A percentile compares a stretch with the other conserved stretches of the same genome.
Evolutionary conservation across 768 basidiomycete genomes (phyloP).

Genomic region (Tulasnella sp.): DNA sequence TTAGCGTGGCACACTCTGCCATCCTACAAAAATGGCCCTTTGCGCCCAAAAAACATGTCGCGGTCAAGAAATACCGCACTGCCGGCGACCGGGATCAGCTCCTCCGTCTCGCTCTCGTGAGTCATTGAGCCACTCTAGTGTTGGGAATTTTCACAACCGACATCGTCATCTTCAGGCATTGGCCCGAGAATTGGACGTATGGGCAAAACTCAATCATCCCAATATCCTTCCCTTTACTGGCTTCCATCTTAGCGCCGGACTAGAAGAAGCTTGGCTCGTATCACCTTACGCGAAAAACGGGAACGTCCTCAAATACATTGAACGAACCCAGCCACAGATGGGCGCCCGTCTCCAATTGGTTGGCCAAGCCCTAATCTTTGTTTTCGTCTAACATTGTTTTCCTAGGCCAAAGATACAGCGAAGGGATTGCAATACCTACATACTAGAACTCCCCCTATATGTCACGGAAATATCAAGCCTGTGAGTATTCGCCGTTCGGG

Average conservation of each 20-base stretch:
- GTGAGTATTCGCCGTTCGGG: background rate
- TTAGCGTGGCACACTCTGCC: no score
- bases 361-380: background rate
- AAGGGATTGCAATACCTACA: conserved; percentile 2
- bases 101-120: background rate
- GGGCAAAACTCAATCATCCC: background rate
- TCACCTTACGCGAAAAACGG: background rate
- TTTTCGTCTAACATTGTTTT: no score
- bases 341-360: background rate
- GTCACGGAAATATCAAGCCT: conserved; percentile 7
- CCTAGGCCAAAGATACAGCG: background rate
- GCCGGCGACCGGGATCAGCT: background rate
- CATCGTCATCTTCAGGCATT: background rate
- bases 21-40: no score
- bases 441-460: background rate
- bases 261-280: background rate
- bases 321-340: background rate
- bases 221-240: conserved; percentile 2
- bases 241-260: background rate
- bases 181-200: background rate
- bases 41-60: no score
- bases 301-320: background rate
- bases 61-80: background rate
- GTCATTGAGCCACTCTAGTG: background rate
- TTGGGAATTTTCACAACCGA: background rate